phyloP scores from a whole-genome alignment of 108 stramenopile genomes.

The Skeletonema costatum region DNA sequence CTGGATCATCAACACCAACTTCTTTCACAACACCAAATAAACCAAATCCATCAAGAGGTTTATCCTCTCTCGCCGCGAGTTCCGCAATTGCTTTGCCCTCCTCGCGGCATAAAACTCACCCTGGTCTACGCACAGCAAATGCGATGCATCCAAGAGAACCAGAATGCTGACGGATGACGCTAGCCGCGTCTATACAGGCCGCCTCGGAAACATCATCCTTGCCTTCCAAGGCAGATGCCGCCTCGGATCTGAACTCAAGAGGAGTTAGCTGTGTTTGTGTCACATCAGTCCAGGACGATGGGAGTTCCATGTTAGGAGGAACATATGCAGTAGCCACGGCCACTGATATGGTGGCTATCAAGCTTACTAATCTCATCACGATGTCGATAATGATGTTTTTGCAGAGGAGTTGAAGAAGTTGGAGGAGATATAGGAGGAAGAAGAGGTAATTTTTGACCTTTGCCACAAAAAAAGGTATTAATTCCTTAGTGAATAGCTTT shows the following conservation, averaged over 20 bases:
- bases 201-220: slow-evolving; percentile 20
- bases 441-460: neutral
- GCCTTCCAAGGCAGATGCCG: slow-evolving; percentile 29
- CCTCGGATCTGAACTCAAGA: slow-evolving; percentile 40
- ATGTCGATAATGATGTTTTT: too few species aligned
- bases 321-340: slow-evolving; percentile 28
- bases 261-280: slow-evolving; percentile 27
- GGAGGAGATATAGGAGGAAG: neutral
- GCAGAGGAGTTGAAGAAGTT: too few species aligned
- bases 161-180: slow-evolving; percentile 34
- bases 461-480: neutral
- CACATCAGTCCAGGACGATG: slow-evolving; percentile 31
- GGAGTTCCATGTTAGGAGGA: slow-evolving; percentile 46
- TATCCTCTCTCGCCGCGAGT: slow-evolving; percentile 50
- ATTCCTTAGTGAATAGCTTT: neutral
- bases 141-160: slow-evolving; percentile 49
- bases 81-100: slow-evolving; percentile 59
- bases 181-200: slow-evolving; percentile 29
- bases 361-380: neutral
- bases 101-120: slow-evolving; percentile 73
- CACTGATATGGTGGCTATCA: neutral
- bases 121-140: slow-evolving; percentile 70
- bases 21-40: slow-evolving; percentile 64
- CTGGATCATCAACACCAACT: slow-evolving; percentile 50
- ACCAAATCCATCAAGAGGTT: slow-evolving; percentile 48